A percentile compares a stretch with the other conserved stretches of the same genome.
Evolutionary conservation across 441 rosid genomes (phyloP).

Genomic region (Erysimum cheiri): DNA sequence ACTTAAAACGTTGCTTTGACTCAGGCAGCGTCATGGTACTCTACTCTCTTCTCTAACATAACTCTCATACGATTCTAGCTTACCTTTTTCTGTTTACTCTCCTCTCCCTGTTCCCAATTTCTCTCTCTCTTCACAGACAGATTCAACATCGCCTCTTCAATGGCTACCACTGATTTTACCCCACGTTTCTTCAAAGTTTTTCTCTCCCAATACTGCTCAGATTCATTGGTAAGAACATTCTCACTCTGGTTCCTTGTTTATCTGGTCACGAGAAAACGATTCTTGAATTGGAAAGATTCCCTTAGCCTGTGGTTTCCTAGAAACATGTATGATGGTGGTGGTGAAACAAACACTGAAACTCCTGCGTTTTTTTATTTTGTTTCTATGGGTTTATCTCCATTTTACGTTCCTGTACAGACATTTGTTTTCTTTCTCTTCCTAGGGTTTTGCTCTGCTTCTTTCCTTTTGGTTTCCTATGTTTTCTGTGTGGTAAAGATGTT

Average conservation of each 20-base stretch:
- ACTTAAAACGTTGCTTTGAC: conserved; percentile 11
- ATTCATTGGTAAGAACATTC: background rate
- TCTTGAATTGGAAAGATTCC: background rate
- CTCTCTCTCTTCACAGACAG: background rate
- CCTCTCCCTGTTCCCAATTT: background rate
- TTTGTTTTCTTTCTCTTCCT: background rate
- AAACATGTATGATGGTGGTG: background rate
- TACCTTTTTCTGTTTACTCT: background rate
- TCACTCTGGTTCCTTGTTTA: background rate
- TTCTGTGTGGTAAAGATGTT: background rate
- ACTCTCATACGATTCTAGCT: background rate
- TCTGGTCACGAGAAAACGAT: background rate
- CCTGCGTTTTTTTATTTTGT: background rate
- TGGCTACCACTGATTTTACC: background rate
- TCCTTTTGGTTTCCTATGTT: conserved; percentile 29
- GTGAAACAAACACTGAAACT: conserved; percentile 7
- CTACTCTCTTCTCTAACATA: no score
- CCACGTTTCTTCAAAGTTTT: conserved; percentile 35
- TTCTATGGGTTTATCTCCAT: background rate
- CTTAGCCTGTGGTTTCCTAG: background rate
- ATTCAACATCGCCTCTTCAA: conserved; percentile 4
- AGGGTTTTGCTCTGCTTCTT: conserved; percentile 13
- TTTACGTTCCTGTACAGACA: background rate
- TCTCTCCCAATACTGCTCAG: conserved; percentile 4
- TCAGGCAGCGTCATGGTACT: no score